These are phyloP conservation scores for Candida jianshihensis DNA, from an alignment of 805 yeast genomes.

Conservation along the genomic window DNA sequence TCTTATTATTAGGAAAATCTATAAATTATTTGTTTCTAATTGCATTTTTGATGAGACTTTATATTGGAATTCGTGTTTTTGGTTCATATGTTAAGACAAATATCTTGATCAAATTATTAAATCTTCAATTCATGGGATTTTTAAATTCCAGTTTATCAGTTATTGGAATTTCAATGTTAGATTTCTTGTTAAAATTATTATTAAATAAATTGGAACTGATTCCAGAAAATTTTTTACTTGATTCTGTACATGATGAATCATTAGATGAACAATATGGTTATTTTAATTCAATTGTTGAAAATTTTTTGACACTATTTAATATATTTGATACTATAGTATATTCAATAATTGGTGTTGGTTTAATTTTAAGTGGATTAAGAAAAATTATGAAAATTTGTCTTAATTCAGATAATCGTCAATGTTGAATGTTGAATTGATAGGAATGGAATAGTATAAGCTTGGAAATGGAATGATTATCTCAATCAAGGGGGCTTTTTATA, in stretches of 20 bases:
- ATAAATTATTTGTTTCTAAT: slow-evolving; percentile 13
- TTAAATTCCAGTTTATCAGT: slow-evolving; percentile 10
- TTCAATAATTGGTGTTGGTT: slow-evolving; percentile 9
- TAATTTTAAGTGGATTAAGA: slow-evolving; percentile 7
- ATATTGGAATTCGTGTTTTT: slow-evolving; percentile 16
- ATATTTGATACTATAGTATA: slow-evolving; percentile 9
- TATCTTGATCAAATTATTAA: slow-evolving; percentile 11
- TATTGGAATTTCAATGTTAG: slow-evolving; percentile 7
- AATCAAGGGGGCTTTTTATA: too few relatives aligned
- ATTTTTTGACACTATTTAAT: slow-evolving; percentile 3
- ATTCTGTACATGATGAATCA: not conserved
- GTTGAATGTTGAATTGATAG: not conserved
- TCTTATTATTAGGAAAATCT: slow-evolving; percentile 11
- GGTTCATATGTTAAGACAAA: slow-evolving; percentile 10
- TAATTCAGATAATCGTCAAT: too few relatives aligned
- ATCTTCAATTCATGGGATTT: slow-evolving; percentile 17
- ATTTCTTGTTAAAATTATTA: slow-evolving; percentile 7
- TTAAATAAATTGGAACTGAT: slow-evolving; percentile 8
- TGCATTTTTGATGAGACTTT: slow-evolving; percentile 13
- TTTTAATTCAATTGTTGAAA: slow-evolving; percentile 2
- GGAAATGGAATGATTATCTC: not conserved
- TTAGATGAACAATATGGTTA: slow-evolving; percentile 1
- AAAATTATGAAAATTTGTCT: slow-evolving; percentile 4
- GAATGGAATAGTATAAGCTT: not conserved
- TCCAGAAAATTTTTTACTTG: too few relatives aligned